phyloP scores from a whole-genome alignment of 164 flowering plant species.

The Litsea cubeba region DNA sequence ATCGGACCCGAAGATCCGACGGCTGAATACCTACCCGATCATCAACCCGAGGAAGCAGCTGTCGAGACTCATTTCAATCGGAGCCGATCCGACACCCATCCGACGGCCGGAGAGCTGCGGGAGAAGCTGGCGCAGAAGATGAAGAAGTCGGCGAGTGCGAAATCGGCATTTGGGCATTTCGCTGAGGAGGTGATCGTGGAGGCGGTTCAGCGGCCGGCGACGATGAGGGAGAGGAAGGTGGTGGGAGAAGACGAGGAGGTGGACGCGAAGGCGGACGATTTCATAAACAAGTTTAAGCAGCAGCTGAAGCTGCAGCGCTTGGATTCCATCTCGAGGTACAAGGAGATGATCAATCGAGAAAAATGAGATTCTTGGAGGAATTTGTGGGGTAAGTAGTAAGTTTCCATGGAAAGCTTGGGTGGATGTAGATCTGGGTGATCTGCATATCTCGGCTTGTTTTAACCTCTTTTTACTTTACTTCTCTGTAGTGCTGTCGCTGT shows the following conservation, averaged over 20 bases:
- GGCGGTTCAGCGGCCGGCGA: conserved; percentile 20
- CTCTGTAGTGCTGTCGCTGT: too few species aligned
- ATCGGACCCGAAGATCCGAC: background rate
- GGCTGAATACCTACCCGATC: background rate
- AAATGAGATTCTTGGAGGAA: background rate
- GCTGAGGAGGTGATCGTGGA: conserved; percentile 23
- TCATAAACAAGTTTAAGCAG: conserved; percentile 50
- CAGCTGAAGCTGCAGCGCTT: conserved; percentile 48
- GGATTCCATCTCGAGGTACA: conserved; percentile 43
- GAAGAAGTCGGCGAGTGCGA: conserved; percentile 32
- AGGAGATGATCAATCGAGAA: conserved; percentile 28
- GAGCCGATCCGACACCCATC: conserved; percentile 14
- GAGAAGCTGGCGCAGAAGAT: conserved; percentile 18
- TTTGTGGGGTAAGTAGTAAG: background rate
- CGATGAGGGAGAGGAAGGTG: conserved; percentile 12
- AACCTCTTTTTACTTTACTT: too few species aligned
- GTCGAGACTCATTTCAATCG: conserved; percentile 6
- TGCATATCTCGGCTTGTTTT: too few species aligned
- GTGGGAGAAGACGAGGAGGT: conserved; percentile 36
- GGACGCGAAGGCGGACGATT: conserved; percentile 54
- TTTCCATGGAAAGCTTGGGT: background rate
- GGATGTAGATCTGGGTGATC: too few species aligned
- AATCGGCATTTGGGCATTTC: conserved; percentile 3
- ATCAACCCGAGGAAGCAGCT: background rate
- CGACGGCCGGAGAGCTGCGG: conserved; percentile 9